Base-by-base conservation (phyloP, 371 early-diverging fungal species). In the Massospora cicadina region DNA sequence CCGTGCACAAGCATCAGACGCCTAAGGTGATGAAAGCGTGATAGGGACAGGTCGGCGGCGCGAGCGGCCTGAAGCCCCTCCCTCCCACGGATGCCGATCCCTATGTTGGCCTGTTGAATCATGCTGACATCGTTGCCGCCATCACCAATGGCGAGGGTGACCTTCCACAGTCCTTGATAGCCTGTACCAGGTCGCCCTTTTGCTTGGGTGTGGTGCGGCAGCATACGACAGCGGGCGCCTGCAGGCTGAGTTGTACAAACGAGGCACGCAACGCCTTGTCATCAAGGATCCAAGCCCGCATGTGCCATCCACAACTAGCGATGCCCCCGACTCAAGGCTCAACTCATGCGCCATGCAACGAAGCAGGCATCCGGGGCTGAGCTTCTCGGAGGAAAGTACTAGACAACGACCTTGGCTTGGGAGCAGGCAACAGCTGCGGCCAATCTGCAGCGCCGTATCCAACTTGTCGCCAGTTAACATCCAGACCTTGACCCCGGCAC, bases 381-480 rank as follows among this genome's bases (percentile, higher is more conserved):
- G 31, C 24, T 3, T 21, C 29, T 33, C 27, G 12, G 33, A 31
- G 25, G 55, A 32, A 1, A 58, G n/a, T 1, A 32, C 26, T 27
- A 65, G 26, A 85, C 75, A 2, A 86, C 72, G 7, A 87, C 71
- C 25, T 86, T 68, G 0, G 79, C 77, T 88, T 12, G 60, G 60
- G 33, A 83, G 77, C 28, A 96, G 75, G 29, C 87, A 81, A 69
- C 93, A 93, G 0, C 89, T 84, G 66, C 86, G 87, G 1, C 93
- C 98, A 75, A 95, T 95, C 68, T 91, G 90, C 68, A 95, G 89
- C 29, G 99, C 99, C 17, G 99, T 99, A 71, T 98, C 98, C 55
- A 88, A 89, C 73, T 95, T 90, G 74, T 99, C 99, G 54, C 99
- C 99, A 0, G 99, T 99, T 70, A 99, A 74, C 79, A 99, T 94